A percentile compares a stretch with the other conserved stretches of the same genome.
These are phyloP conservation scores for Heliocybe sulcata DNA, from an alignment of 1,284 basidiomycete genomes.

Conservation along the genomic window DNA sequence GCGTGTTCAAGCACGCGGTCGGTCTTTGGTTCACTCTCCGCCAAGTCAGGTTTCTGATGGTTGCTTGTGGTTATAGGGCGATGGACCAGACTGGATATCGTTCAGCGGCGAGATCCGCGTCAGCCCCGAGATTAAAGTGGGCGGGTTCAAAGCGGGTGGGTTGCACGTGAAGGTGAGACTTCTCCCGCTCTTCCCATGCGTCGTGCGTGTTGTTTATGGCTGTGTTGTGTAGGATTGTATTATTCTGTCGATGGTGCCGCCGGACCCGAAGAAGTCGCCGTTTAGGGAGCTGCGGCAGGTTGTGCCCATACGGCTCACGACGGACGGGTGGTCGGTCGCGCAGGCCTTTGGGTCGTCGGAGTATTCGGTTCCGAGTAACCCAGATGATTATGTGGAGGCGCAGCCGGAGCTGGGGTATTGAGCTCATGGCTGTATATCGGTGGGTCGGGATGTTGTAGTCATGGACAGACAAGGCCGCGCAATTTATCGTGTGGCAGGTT, in stretches of 20 bases:
- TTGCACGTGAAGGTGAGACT: slow-evolving; percentile 50
- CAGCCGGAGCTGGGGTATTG: slow-evolving; percentile 2
- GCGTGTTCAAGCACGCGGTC: slow-evolving; percentile 48
- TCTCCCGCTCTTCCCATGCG: not conserved
- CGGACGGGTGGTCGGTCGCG: slow-evolving; percentile 39
- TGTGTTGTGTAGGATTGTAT: slow-evolving; percentile 39
- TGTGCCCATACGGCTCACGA: slow-evolving; percentile 45
- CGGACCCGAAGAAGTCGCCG: slow-evolving; percentile 35
- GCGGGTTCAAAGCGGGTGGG: slow-evolving; percentile 59
- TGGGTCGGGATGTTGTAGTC: too few species aligned
- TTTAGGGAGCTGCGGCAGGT: slow-evolving; percentile 45
- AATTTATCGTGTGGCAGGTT: too few species aligned
- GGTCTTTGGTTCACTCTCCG: slow-evolving; percentile 15
- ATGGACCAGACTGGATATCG: slow-evolving; percentile 50
- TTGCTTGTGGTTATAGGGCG: slow-evolving; percentile 33
- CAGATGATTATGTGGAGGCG: slow-evolving; percentile 2
- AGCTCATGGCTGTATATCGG: too few species aligned
- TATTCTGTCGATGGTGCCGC: slow-evolving; percentile 40
- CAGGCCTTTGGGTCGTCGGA: not conserved
- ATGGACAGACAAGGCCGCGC: too few species aligned
- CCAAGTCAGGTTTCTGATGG: not conserved
- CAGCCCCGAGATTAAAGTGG: slow-evolving; percentile 36
- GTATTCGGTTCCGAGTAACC: not conserved
- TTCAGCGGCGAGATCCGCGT: slow-evolving; percentile 57
- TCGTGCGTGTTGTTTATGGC: not conserved